Evolutionary conservation across 2,329 filamentous ascomycete genomes (phyloP).

Genomic region (Nannizzia gypsea): DNA sequence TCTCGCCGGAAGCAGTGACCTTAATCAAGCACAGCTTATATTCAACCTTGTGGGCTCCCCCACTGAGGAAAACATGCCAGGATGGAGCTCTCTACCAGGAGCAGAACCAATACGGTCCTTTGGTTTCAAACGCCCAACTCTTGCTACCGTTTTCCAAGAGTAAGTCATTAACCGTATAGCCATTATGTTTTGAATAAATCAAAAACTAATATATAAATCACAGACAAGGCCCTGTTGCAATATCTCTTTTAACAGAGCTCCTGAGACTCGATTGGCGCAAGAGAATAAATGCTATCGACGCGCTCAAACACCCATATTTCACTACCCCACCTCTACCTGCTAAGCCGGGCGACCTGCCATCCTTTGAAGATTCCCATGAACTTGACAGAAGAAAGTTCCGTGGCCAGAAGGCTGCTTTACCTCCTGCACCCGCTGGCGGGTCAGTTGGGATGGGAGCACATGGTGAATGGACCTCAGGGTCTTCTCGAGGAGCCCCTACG

Average conservation of each 20-base stretch:
- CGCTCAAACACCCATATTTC: constrained; percentile 86
- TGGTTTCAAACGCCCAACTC: constrained; percentile 50
- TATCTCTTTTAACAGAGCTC: constrained; percentile 70
- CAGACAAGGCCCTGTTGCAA: constrained; percentile 56
- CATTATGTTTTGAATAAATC: neutral
- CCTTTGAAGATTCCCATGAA: constrained; percentile 90
- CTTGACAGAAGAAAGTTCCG: constrained; percentile 87
- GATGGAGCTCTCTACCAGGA: constrained; percentile 72
- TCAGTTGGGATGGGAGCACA: constrained; percentile 65
- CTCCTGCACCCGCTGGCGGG: constrained; percentile 82
- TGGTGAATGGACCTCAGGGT: constrained; percentile 39
- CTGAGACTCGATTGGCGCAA: constrained; percentile 79
- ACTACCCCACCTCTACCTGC: constrained; percentile 65
- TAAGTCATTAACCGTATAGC: constrained; percentile 27
- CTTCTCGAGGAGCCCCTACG: constrained; percentile 22
- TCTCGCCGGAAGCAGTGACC: constrained; percentile 75
- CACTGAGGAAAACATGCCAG: constrained; percentile 83
- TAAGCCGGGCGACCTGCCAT: constrained; percentile 73
- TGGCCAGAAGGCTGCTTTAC: constrained; percentile 71
- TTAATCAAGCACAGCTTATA: constrained; percentile 83
- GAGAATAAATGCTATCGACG: constrained; percentile 87
- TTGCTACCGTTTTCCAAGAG: constrained; percentile 65
- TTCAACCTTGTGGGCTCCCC: constrained; percentile 87
- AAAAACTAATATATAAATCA: neutral
- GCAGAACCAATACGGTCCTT: constrained; percentile 60